These are phyloP conservation scores for Termitomyces sp. DNA, from an alignment of 768 basidiomycete species.

Conservation along the genomic window DNA sequence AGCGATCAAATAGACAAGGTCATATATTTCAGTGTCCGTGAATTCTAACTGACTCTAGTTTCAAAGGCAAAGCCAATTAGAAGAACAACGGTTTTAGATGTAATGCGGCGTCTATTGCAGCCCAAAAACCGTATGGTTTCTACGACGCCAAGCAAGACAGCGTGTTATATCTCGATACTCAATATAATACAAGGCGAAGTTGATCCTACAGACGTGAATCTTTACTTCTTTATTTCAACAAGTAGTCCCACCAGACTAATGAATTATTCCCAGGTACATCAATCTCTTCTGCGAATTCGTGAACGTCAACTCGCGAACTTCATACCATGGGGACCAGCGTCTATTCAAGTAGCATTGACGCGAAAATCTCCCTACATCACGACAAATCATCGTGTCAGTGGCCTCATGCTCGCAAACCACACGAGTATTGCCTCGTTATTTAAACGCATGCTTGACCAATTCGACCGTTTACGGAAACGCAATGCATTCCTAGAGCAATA, in stretches of 20 bases:
- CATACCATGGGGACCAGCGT: conserved; percentile 99
- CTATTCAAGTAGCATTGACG: conserved; percentile 95
- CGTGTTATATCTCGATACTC: conserved; percentile 95
- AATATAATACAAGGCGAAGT: conserved; percentile 99
- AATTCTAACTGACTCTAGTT: background rate
- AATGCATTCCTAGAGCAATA: conserved; percentile 98
- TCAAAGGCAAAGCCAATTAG: conserved; percentile 88
- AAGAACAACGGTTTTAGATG: conserved; percentile 94
- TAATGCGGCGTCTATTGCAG: conserved; percentile 95
- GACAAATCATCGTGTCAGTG: conserved; percentile 91
- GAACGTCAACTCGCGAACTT: conserved; percentile 96
- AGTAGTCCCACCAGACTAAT: background rate
- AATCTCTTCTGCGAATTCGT: conserved; percentile 93
- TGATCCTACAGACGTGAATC: conserved; percentile 88
- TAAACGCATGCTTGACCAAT: conserved; percentile 94
- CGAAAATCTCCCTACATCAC: conserved; percentile 85
- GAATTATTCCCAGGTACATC: conserved; percentile 67
- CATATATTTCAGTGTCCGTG: background rate
- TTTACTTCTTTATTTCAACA: background rate
- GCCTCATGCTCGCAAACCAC: conserved; percentile 98
- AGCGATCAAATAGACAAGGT: conserved; percentile 97
- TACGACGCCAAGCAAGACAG: conserved; percentile 84
- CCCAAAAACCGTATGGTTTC: conserved; percentile 99
- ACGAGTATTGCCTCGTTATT: conserved; percentile 99
- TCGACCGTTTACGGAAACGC: conserved; percentile 77